A percentile compares a stretch with the other conserved stretches of the same genome.
Conservation (phyloP, 805 yeast genomes). For the Yamadazyma philogaea region DNA sequence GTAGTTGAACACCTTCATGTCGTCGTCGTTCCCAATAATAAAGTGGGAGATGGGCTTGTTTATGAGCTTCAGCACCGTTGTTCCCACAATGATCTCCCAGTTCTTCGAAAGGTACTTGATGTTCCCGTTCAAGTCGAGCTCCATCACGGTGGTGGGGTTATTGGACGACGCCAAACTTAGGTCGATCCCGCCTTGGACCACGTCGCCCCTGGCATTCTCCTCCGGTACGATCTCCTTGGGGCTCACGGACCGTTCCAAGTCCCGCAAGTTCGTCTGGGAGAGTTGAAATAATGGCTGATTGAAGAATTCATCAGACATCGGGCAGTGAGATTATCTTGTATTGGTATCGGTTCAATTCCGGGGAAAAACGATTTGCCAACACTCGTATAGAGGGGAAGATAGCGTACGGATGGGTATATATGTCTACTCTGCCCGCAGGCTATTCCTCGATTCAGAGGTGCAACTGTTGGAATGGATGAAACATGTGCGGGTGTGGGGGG, state of each 20-base stretch:
- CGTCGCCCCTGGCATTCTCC: slow-evolving; percentile 4
- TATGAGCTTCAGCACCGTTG: slow-evolving; percentile 52
- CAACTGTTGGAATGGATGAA: background rate
- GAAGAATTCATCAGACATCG: slow-evolving; percentile 12
- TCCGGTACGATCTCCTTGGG: slow-evolving; percentile 27
- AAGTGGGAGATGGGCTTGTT: slow-evolving; percentile 57
- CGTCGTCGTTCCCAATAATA: slow-evolving; percentile 62
- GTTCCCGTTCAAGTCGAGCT: slow-evolving; percentile 74
- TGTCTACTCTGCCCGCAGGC: background rate
- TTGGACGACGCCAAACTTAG: slow-evolving; percentile 61
- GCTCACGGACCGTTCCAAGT: slow-evolving; percentile 31
- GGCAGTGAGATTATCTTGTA: background rate
- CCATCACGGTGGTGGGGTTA: slow-evolving; percentile 77
- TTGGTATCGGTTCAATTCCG: background rate
- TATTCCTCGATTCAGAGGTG: background rate
- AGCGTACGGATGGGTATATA: background rate
- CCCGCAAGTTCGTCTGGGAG: slow-evolving; percentile 17
- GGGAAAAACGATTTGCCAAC: background rate
- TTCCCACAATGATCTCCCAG: slow-evolving; percentile 80
- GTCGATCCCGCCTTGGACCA: slow-evolving; percentile 49
- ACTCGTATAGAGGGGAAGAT: background rate
- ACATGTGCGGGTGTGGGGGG: background rate
- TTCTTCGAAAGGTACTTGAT: slow-evolving; percentile 71
- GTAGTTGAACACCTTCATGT: slow-evolving; percentile 61
- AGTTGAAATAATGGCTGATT: slow-evolving; percentile 17